A percentile compares a stretch with the other conserved stretches of the same genome.
Conservation (phyloP, 2,329 filamentous ascomycete species). For the Sphaerulina vaccinii region DNA sequence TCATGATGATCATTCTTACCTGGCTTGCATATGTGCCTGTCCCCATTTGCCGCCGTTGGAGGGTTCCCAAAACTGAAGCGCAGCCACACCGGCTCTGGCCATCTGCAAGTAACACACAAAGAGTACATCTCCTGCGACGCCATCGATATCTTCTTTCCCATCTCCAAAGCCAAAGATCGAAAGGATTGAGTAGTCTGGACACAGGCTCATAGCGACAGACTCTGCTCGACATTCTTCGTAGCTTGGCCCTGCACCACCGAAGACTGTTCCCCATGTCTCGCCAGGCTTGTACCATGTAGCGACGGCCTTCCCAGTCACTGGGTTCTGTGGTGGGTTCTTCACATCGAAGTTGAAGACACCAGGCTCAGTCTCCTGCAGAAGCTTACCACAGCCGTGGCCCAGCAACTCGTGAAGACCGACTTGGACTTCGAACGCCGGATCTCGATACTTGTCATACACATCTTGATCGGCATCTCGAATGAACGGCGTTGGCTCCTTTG, state of each 20-base stretch:
- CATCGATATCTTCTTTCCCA: constrained; percentile 68
- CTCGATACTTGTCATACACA: constrained; percentile 78
- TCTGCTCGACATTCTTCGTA: constrained; percentile 96
- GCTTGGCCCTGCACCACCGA: constrained; percentile 77
- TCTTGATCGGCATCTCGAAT: constrained; percentile 75
- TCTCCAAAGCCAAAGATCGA: constrained; percentile 90
- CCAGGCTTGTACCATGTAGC: constrained; percentile 90
- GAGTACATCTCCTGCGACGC: constrained; percentile 79
- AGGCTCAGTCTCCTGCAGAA: constrained; percentile 81
- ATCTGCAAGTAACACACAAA: constrained; percentile 88
- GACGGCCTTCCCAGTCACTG: constrained; percentile 73
- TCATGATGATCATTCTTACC: constrained; percentile 3
- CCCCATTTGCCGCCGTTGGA: constrained; percentile 86
- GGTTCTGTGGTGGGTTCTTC: constrained; percentile 75
- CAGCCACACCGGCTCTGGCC: constrained; percentile 85
- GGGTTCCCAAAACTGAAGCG: constrained; percentile 89
- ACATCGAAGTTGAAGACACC: constrained; percentile 87
- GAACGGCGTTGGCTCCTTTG: constrained; percentile 90
- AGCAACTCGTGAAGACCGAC: constrained; percentile 89
- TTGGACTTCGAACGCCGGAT: constrained; percentile 89
- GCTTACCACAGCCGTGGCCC: constrained; percentile 84
- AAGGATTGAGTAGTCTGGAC: constrained; percentile 84
- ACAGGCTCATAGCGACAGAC: constrained; percentile 86
- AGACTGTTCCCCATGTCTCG: constrained; percentile 92
- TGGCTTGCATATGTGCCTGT: constrained; percentile 49